Conservation (phyloP, 1,284 basidiomycete species). For the Heterobasidion occidentale region DNA sequence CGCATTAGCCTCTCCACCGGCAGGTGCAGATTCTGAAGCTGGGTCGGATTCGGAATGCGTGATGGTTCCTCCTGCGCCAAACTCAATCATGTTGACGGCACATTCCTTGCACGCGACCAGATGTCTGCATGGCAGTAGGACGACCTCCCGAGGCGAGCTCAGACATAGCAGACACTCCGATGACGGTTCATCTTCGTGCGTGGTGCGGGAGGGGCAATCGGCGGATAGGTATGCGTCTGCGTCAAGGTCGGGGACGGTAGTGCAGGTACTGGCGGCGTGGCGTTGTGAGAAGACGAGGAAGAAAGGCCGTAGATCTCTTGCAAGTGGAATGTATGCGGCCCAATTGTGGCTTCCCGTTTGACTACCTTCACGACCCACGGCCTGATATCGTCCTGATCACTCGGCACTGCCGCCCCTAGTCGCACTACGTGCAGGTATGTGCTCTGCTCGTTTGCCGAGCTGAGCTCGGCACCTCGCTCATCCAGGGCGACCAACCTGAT, state of each 20-base stretch:
- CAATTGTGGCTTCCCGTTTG: constrained; percentile 84
- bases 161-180: constrained; percentile 87
- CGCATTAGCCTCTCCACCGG: constrained; percentile 9
- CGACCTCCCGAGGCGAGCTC: constrained; percentile 79
- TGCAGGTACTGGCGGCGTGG: constrained; percentile 25
- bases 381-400: constrained; percentile 36
- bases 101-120: constrained; percentile 89
- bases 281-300: constrained; percentile 39
- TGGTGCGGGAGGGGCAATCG: constrained; percentile 21
- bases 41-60: constrained; percentile 43
- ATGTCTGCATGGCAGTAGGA: constrained; percentile 84
- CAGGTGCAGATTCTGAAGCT: constrained; percentile 10
- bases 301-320: constrained; percentile 89
- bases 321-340: constrained; percentile 82
- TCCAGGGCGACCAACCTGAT: constrained; percentile 76
- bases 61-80: constrained; percentile 83
- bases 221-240: constrained; percentile 34
- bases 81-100: constrained; percentile 91
- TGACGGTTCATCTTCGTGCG: constrained; percentile 63
- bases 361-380: constrained; percentile 88
- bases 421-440: constrained; percentile 83
- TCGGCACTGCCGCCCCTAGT: constrained; percentile 35
- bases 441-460: constrained; percentile 71
- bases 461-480: constrained; percentile 54
- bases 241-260: constrained; percentile 23